Base-by-base conservation (phyloP, 2,329 filamentous ascomycete species). In the Venturiaceae sp. region DNA sequence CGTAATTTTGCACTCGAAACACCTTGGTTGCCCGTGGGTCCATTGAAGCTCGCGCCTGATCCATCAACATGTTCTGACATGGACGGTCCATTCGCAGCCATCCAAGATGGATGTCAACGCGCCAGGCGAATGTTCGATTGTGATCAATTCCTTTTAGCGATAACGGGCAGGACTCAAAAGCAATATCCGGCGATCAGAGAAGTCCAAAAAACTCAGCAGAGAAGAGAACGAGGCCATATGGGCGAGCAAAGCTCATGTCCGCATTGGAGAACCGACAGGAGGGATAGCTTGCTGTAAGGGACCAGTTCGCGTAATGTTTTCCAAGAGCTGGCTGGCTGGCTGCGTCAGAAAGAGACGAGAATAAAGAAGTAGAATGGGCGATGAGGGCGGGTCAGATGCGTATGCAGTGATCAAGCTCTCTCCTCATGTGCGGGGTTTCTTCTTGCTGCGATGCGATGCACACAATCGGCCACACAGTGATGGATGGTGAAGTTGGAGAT, bases 1-100 rank as follows among this genome's bases (percentile, higher is more conserved):
- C 71, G 68, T 66, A 71, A 67, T 62, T 72, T 71, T 57, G 62
- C n/a, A 37, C 60, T 62, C 3, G 55, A 50, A n/a, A 16, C 44
- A 7, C 23, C 44, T 50, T 50, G 44, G 11, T 30, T 30, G 26
- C 23, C 30, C 26, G 19, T 30, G 44, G 44, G 44, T 28, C 44
- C 44, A 50, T 30, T 50, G 44, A 50, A 30, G 44, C 5, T 50
- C 11, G 23, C 13, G 44, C 7, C 44, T 3, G 44, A 50, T 8
- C 3, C 30, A 16, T 50, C 44, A 16, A 50, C 19, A 14, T 50
- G 44, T 5, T 50, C 44, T 50, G 44, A 30, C 44, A 50, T 50
- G 44, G 44, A 30, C 44, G 11, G 1, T 50, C 41, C 21, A 46
- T 28, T 46, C 23, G 44, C 21, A 39, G 37, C 37, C 37, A 39